Conservation (phyloP, 2,329 filamentous ascomycete genomes). For the Beauveria medogensis region DNA sequence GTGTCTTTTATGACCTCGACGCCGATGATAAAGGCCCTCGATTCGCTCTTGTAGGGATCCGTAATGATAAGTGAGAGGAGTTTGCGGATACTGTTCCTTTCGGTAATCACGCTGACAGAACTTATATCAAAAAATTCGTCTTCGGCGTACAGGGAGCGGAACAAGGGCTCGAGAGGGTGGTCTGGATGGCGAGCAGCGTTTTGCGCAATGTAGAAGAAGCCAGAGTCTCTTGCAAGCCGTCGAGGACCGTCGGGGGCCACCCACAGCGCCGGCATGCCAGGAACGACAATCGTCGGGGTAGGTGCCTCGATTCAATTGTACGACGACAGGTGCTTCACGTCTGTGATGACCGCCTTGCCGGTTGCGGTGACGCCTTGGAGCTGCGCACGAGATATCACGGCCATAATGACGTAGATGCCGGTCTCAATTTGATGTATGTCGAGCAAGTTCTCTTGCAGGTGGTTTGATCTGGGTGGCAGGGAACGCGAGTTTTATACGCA, state of each 20-base stretch:
- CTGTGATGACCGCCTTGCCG: conserved; percentile 23
- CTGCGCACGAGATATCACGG: conserved; percentile 16
- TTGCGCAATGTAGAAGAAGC: conserved; percentile 33
- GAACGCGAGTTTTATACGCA: no score
- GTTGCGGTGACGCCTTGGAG: conserved; percentile 15
- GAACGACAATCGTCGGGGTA: conserved; percentile 35
- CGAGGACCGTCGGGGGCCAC: conserved; percentile 19
- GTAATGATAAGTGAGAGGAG: conserved; percentile 35
- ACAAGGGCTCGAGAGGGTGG: conserved; percentile 38
- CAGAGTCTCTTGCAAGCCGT: conserved; percentile 28
- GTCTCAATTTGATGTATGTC: no score
- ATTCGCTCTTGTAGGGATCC: conserved; percentile 14
- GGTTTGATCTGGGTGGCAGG: no score
- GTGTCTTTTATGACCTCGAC: conserved; percentile 31
- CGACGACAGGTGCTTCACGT: conserved; percentile 34
- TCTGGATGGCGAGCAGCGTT: conserved; percentile 36
- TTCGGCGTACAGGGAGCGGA: conserved; percentile 32
- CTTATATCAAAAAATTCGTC: conserved; percentile 32
- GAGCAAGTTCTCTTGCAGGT: no score
- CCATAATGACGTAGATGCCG: background rate
- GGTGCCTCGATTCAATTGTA: conserved; percentile 41
- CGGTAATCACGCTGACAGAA: conserved; percentile 33
- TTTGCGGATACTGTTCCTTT: conserved; percentile 41
- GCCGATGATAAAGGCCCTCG: conserved; percentile 32
- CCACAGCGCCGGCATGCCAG: conserved; percentile 33